Base-by-base conservation (phyloP, 176 grass and related monocot genomes). In the Phoenix dactylifera region DNA sequence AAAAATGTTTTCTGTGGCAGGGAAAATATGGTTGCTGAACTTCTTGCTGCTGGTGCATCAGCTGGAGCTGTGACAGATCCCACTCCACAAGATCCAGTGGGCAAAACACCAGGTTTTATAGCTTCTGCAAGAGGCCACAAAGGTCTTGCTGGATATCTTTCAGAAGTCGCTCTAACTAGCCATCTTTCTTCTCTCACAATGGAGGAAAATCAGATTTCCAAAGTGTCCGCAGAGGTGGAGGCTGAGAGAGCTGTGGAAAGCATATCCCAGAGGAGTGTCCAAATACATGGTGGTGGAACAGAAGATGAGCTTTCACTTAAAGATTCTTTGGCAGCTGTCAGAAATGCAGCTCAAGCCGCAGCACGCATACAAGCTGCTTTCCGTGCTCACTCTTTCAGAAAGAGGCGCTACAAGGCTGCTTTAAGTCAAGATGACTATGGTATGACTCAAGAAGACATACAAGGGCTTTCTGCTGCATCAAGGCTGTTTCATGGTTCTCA, bases 341-440 rank as follows among this genome's bases (percentile, higher is more conserved):
- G 94, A 80, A 98, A 98, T 62, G 66, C 68, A 52, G 66, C 94
- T 57, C 88, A 92, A 77, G 94, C 94, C 56, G 94, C 94, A 1
- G 94, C 94, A 24, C 88, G 84, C 50, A 98, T 98, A 74, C 88
- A 98, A 70, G 86, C 81, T 78, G 94, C 94, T 50, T 98, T 98
- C 60, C 94, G 94, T 71, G 81, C 71, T 3, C 89, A 90, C 66
- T 98, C 94, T 54, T 98, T 98, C 58, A 93, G 76, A 74, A 92
- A 76, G 76, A 93, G 88, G 67, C 78, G 83, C 26, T 63, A 89
- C 72, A 79, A 76, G 18, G 58, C 26, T 29, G 60, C 61, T 83
- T 72, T 57, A 64, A 63, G 62, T 64, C 71, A 48, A 65, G 81
- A 93, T 81, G 84, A 88, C 51, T 98, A 93, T 58, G 88, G 94